Percentiles rank a stretch among this genome's conserved stretches.
Conservation (phyloP, 2,329 filamentous ascomycete genomes). For the Zymoseptoria tritici region DNA sequence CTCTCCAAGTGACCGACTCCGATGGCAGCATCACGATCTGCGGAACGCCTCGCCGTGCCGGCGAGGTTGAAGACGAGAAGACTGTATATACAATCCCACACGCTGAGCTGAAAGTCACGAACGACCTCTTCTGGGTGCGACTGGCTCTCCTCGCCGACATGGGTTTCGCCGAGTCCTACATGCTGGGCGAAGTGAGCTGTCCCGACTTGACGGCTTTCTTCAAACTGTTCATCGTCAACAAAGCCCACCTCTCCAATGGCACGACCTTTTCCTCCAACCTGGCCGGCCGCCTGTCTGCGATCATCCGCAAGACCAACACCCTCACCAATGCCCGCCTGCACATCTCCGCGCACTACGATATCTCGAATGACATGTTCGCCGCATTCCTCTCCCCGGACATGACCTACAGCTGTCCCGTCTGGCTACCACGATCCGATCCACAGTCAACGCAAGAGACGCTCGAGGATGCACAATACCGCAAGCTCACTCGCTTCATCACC, state of each 20-base stretch:
- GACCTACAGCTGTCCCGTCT: conserved; percentile 68
- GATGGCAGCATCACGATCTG: conserved; percentile 38
- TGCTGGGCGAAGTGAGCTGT: conserved; percentile 64
- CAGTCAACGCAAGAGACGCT: conserved; percentile 48
- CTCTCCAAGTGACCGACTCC: conserved; percentile 38
- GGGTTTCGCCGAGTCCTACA: conserved; percentile 67
- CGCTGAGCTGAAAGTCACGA: conserved; percentile 53
- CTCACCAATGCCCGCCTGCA: conserved; percentile 54
- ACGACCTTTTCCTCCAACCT: conserved; percentile 55
- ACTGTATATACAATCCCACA: conserved; percentile 34
- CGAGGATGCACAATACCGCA: conserved; percentile 60
- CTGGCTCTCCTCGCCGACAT: conserved; percentile 64
- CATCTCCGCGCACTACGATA: conserved; percentile 66
- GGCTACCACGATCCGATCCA: conserved; percentile 43
- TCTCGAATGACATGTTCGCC: conserved; percentile 68
- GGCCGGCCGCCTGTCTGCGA: conserved; percentile 49
- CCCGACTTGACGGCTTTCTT: conserved; percentile 62
- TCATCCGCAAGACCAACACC: conserved; percentile 43
- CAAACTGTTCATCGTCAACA: conserved; percentile 61
- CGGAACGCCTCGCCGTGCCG: conserved; percentile 31
- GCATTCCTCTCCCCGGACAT: conserved; percentile 68
- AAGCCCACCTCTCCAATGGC: conserved; percentile 53
- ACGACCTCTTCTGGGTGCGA: conserved; percentile 64
- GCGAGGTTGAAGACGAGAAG: conserved; percentile 33
- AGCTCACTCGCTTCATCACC: conserved; percentile 58